phyloP scores from a whole-genome alignment of 495 filamentous ascomycete genomes.

The Cercophora scortea region DNA sequence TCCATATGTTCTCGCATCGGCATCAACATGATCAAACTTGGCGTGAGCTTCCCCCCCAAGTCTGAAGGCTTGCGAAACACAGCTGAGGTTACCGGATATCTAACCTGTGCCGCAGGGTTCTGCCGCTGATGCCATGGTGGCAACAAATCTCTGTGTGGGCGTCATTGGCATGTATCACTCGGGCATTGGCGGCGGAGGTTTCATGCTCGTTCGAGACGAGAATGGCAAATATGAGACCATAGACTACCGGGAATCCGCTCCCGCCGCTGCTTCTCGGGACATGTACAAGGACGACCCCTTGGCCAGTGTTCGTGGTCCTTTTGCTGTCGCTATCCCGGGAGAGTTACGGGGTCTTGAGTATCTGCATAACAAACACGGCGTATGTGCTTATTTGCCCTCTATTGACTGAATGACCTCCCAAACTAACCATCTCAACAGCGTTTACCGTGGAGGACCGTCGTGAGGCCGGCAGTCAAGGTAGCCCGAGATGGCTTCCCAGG shows the following conservation, averaged over 20 bases:
- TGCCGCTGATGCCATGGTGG: slow-evolving; percentile 68
- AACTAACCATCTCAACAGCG: background rate
- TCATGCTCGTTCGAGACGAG: slow-evolving; percentile 63
- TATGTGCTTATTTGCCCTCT: slow-evolving; percentile 7
- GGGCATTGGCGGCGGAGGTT: slow-evolving; percentile 84
- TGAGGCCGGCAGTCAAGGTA: slow-evolving; percentile 64
- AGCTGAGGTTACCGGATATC: no score
- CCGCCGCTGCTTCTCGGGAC: slow-evolving; percentile 64
- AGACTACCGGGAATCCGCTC: slow-evolving; percentile 82
- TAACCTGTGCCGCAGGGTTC: slow-evolving; percentile 40
- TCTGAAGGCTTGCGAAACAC: background rate
- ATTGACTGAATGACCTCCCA: background rate
- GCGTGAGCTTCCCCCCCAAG: slow-evolving; percentile 27
- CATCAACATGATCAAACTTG: slow-evolving; percentile 56
- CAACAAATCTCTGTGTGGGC: slow-evolving; percentile 67
- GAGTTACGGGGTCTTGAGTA: slow-evolving; percentile 72
- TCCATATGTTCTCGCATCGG: slow-evolving; percentile 70
- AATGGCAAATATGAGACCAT: slow-evolving; percentile 64
- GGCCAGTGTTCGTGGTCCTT: slow-evolving; percentile 32
- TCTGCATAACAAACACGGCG: slow-evolving; percentile 59
- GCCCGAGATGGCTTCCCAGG: slow-evolving; percentile 64
- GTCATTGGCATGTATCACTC: slow-evolving; percentile 85
- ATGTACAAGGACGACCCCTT: slow-evolving; percentile 56
- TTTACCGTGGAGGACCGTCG: slow-evolving; percentile 37
- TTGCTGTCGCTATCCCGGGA: slow-evolving; percentile 63